Percentiles rank a stretch among this genome's conserved stretches.
phyloP scores from a whole-genome alignment of 306 rosid species.

The Herpetospermum pedunculosum region DNA sequence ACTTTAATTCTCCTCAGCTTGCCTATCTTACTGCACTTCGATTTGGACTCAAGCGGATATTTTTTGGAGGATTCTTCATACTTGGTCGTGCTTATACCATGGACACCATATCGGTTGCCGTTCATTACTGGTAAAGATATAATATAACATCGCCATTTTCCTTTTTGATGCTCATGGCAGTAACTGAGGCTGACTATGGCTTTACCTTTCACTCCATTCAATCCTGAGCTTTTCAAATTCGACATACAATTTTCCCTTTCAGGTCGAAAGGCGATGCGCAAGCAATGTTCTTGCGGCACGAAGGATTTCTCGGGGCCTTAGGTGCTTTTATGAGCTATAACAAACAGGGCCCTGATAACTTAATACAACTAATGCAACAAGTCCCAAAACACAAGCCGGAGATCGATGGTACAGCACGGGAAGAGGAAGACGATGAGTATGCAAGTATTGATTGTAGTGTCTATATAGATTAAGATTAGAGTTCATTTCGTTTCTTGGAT shows the following conservation, averaged over 20 bases:
- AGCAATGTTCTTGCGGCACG: slow-evolving; percentile 87
- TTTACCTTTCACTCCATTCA: background rate
- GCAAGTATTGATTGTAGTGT: slow-evolving; percentile 70
- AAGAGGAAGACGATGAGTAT: slow-evolving; percentile 42
- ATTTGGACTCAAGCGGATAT: slow-evolving; percentile 85
- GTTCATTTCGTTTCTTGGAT: background rate
- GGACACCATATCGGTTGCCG: slow-evolving; percentile 95
- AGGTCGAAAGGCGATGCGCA: slow-evolving; percentile 97
- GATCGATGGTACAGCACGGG: slow-evolving; percentile 15
- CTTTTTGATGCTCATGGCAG: background rate
- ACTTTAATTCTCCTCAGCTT: slow-evolving; percentile 32
- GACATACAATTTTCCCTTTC: background rate
- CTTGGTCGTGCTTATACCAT: slow-evolving; percentile 76
- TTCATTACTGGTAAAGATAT: slow-evolving; percentile 62
- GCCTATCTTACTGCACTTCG: slow-evolving; percentile 90
- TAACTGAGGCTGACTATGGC: background rate
- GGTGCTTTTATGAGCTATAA: slow-evolving; percentile 78
- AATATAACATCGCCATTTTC: background rate
- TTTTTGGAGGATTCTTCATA: slow-evolving; percentile 89
- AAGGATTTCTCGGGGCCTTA: slow-evolving; percentile 94
- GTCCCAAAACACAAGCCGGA: slow-evolving; percentile 24
- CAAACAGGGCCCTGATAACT: slow-evolving; percentile 46
- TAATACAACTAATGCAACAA: slow-evolving; percentile 29
- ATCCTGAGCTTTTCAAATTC: background rate
- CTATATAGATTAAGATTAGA: slow-evolving; percentile 7